A percentile compares a stretch with the other conserved stretches of the same genome.
phyloP scores from a whole-genome alignment of 768 basidiomycete species.

The Gymnopilus junonius region DNA sequence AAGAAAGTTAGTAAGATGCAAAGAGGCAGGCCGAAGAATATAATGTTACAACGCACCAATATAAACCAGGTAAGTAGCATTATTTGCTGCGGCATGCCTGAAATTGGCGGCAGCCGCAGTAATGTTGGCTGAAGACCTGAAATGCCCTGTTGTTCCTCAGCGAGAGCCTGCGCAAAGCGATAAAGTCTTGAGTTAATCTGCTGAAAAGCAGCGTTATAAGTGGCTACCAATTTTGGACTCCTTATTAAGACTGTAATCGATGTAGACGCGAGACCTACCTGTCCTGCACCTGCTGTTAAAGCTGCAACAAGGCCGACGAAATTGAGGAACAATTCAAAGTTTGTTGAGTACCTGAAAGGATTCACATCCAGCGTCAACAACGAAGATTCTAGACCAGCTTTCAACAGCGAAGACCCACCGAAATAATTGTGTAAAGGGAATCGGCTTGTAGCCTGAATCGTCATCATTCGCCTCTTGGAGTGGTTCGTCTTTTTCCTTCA shows the following conservation, averaged over 20 bases:
- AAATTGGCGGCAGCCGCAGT: slow-evolving; percentile 49
- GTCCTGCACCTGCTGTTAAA: slow-evolving; percentile 78
- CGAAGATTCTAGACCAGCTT: too few relatives aligned
- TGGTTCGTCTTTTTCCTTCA: background rate
- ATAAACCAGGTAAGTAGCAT: slow-evolving; percentile 67
- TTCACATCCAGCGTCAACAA: background rate
- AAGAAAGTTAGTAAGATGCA: too few relatives aligned
- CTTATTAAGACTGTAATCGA: background rate
- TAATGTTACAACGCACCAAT: too few relatives aligned
- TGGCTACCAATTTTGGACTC: slow-evolving; percentile 46
- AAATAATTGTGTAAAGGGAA: slow-evolving; percentile 49
- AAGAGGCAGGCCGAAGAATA: too few relatives aligned
- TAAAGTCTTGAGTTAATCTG: slow-evolving; percentile 74
- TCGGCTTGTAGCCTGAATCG: slow-evolving; percentile 25
- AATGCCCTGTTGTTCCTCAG: background rate
- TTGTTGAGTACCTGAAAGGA: slow-evolving; percentile 69
- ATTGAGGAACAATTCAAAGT: slow-evolving; percentile 66
- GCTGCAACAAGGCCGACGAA: slow-evolving; percentile 75
- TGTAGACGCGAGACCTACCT: slow-evolving; percentile 44
- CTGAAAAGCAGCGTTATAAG: slow-evolving; percentile 87
- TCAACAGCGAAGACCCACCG: slow-evolving; percentile 34
- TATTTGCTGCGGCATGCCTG: slow-evolving; percentile 52
- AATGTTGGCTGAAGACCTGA: slow-evolving; percentile 27
- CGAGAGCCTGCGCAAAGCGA: slow-evolving; percentile 50
- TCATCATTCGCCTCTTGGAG: background rate